Evolutionary conservation across 805 yeast species (phyloP), one percentile per base, ranked within the genome.

Genomic region (Kluyveromyces wickerhamii): DNA sequence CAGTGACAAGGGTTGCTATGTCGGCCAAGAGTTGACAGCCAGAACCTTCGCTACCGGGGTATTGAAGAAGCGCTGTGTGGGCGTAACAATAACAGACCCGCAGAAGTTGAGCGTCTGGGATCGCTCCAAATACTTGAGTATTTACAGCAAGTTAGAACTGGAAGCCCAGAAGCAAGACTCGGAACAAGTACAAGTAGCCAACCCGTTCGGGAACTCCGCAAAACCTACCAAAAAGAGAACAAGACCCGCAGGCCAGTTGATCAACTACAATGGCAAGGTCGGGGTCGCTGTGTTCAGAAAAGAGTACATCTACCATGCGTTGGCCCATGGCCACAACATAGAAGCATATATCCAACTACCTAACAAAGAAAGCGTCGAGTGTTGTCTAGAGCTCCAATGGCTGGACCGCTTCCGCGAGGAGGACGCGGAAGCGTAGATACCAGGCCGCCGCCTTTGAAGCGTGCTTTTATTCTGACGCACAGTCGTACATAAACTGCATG

Each of bases 11-110:
- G 99, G 99, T 2, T 92, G 99, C 54, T 92, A 92, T 49, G 79
- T 86, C 11, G 99, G 99, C 1, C 98, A 92, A 59, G 99, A 92
- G 54, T 65, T 92, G 34, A 88, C 96, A 0, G 86, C 88, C 12
- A 71, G 98, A 48, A 80, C 96, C 0, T 79, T 71, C 50, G 84
- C 83, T 40, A 77, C 80, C 21, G 95, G 96, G 3, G 72, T 78
- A 2, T 72, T 88, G n/a, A 67, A 94, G 20, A 87, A 88, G 49
- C 65, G 97, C 36, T 63, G 86, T 2, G 73, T 84, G 30, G 96
- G 97, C 0, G 75, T 79, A 2, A 65, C 62, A 29, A 26, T 57
- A 5, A 33, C 25, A 2, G 38, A 47, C 28, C 16, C 29, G 14
- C 22, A 34, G 9, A 21, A 38, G 5, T 27, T 39, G 19, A n/a